These are phyloP conservation scores for Ulota crispa DNA, from an alignment of 225 moss, liverwort and hornwort genomes.

Conservation along the genomic window DNA sequence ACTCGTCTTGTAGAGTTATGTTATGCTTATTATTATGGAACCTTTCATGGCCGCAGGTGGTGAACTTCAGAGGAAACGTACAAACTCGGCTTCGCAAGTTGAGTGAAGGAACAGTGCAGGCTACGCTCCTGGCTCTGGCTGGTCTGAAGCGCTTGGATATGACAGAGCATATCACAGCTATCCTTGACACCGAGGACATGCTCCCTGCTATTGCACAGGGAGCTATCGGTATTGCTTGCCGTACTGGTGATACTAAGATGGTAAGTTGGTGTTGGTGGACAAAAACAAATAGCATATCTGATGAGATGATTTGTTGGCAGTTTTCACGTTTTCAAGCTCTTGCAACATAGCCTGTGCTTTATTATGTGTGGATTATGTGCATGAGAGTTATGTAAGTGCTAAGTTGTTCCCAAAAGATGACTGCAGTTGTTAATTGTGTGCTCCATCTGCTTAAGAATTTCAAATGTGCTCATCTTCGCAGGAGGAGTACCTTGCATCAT, in stretches of 20 bases:
- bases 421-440: background rate
- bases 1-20: background rate
- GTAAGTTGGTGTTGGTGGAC: constrained; percentile 32
- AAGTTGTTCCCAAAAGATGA: background rate
- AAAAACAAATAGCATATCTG: background rate
- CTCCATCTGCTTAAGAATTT: background rate
- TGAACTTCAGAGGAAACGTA: constrained; percentile 92
- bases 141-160: constrained; percentile 91
- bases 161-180: constrained; percentile 78
- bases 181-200: constrained; percentile 88
- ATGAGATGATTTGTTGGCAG: background rate
- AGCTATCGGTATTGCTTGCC: constrained; percentile 93
- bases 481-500: constrained; percentile 73
- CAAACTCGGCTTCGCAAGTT: constrained; percentile 91
- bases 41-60: constrained; percentile 49
- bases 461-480: constrained; percentile 24
- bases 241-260: constrained; percentile 74
- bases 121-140: constrained; percentile 86
- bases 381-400: background rate
- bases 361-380: background rate
- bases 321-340: background rate
- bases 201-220: constrained; percentile 96
- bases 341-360: background rate
- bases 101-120: constrained; percentile 77
- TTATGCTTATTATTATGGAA: background rate